Evolutionary conservation across 225 moss, liverwort and hornwort genomes (phyloP).

Genomic region (Lunularia cruciata): DNA sequence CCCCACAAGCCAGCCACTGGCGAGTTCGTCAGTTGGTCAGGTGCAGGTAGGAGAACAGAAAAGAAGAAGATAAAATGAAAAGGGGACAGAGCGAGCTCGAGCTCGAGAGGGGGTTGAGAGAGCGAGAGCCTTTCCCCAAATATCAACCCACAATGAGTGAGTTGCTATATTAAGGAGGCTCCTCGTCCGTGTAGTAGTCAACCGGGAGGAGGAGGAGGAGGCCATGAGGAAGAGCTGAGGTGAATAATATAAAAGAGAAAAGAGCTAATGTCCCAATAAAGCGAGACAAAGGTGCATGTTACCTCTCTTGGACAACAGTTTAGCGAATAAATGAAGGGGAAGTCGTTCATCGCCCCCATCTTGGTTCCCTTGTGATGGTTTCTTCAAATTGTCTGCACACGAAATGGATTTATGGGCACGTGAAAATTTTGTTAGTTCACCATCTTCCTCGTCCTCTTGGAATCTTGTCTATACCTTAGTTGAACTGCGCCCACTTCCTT

Average conservation of each 20-base stretch:
- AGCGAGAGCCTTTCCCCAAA: background rate
- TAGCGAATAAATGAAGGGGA: conserved; percentile 16
- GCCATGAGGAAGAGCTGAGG: background rate
- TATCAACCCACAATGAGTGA: background rate
- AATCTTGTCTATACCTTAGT: background rate
- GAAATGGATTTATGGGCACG: conserved; percentile 24
- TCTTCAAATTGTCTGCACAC: conserved; percentile 24
- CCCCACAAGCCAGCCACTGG: background rate
- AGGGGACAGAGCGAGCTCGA: background rate
- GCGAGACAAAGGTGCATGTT: conserved; percentile 18
- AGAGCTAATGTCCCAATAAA: background rate
- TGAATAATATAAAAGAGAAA: background rate
- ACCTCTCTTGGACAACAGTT: conserved; percentile 3
- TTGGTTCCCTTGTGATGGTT: conserved; percentile 2
- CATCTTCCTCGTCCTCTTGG: background rate
- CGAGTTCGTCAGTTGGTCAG: too few species aligned
- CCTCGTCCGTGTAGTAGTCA: background rate
- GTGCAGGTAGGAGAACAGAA: too few species aligned
- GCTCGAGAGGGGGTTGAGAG: too few species aligned
- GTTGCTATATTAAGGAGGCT: background rate
- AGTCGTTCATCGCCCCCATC: conserved; percentile 14
- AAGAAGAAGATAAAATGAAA: background rate
- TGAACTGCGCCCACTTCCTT: conserved; percentile 7
- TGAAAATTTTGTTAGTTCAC: conserved; percentile 13
- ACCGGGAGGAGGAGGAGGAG: background rate